Percentiles rank a stretch among this genome's conserved stretches.
These are phyloP conservation scores for Fermentozyma sake DNA, from an alignment of 1,139 yeast species.

Conservation along the genomic window DNA sequence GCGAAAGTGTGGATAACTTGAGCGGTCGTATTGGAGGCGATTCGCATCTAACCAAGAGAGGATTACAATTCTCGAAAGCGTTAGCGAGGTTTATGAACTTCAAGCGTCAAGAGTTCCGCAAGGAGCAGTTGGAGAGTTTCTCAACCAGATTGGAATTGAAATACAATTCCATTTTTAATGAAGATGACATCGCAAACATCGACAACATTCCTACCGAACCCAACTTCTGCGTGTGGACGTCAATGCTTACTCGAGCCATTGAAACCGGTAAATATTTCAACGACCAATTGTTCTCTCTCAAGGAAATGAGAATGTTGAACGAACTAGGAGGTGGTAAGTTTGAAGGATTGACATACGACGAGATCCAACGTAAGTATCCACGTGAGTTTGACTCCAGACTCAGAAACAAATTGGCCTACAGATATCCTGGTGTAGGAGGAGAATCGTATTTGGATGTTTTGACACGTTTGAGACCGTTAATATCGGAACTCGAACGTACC, in stretches of 20 bases:
- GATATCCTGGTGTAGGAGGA: conserved; percentile 98
- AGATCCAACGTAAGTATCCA: conserved; percentile 68
- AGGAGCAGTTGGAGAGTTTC: conserved; percentile 54
- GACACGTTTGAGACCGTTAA: conserved; percentile 81
- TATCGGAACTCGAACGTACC: conserved; percentile 88
- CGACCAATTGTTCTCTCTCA: conserved; percentile 69
- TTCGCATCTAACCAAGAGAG: conserved; percentile 74
- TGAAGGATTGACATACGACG: conserved; percentile 58
- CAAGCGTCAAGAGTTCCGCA: conserved; percentile 69
- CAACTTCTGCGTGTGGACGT: conserved; percentile 88
- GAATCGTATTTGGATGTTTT: conserved; percentile 92
- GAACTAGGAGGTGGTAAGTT: conserved; percentile 90
- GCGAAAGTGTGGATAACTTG: conserved; percentile 84
- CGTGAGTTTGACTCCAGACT: conserved; percentile 75
- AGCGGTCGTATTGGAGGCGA: conserved; percentile 92
- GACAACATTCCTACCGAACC: conserved; percentile 52
- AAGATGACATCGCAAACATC: conserved; percentile 19
- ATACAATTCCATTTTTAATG: conserved; percentile 29
- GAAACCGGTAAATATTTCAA: conserved; percentile 76
- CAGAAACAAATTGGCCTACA: conserved; percentile 69
- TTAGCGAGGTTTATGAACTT: conserved; percentile 68
- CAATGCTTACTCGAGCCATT: conserved; percentile 74
- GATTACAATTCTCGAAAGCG: conserved; percentile 67
- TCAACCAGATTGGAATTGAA: conserved; percentile 39
- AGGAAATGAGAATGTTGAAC: conserved; percentile 89